phyloP scores from a whole-genome alignment of 2,329 filamentous ascomycete species.

The Aspergillus texensis region DNA sequence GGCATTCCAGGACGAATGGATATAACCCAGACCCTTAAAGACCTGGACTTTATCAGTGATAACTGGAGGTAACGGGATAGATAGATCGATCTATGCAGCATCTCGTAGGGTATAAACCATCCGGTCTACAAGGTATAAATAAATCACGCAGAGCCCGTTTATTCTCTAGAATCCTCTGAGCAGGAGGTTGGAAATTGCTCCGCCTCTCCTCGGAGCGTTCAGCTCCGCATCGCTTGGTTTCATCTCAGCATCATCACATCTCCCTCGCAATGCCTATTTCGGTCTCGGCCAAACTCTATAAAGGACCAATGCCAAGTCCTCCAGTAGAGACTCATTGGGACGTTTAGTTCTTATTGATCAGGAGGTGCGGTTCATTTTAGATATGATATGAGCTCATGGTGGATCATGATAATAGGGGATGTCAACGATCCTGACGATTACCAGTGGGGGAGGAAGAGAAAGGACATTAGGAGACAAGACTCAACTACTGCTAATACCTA shows the following conservation, averaged over 20 bases:
- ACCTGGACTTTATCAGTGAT: background rate
- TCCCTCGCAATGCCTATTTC: background rate
- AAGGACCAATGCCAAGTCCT: background rate
- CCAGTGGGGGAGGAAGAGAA: background rate
- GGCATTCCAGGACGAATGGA: background rate
- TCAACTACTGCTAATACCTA: background rate
- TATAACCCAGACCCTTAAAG: background rate
- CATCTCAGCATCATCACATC: background rate
- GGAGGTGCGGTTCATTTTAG: background rate
- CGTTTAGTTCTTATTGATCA: background rate
- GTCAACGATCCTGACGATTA: background rate
- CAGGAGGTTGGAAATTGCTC: background rate
- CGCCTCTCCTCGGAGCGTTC: background rate
- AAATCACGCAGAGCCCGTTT: background rate
- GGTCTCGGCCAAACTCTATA: slow-evolving; percentile 1
- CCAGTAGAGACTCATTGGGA: background rate
- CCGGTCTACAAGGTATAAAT: background rate
- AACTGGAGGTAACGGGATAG: background rate
- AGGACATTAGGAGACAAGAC: background rate
- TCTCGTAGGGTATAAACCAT: background rate
- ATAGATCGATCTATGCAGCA: background rate
- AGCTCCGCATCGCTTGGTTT: background rate
- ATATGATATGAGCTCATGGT: background rate
- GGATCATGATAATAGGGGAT: background rate
- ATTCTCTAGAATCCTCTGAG: background rate